Evolutionary conservation across 1,139 yeast genomes (phyloP).

Genomic region (Candida glucosophila): DNA sequence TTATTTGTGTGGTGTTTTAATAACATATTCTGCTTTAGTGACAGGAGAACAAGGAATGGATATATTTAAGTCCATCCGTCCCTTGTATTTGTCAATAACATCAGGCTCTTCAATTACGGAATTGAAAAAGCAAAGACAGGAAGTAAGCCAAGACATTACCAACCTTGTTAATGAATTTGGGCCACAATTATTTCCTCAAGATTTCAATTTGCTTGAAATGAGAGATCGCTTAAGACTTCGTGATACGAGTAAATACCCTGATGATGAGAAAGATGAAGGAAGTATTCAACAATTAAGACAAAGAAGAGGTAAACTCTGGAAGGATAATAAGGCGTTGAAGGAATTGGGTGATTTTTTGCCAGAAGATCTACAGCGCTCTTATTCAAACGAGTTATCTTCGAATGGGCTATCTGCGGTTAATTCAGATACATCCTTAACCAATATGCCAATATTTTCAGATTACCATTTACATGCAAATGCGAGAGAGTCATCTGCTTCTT

Average conservation of each 20-base stretch:
- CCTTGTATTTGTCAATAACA: slow-evolving; percentile 66
- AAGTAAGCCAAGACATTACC: slow-evolving; percentile 36
- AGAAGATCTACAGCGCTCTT: slow-evolving; percentile 16
- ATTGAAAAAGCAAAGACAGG: slow-evolving; percentile 32
- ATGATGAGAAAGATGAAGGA: slow-evolving; percentile 46
- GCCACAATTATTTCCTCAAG: slow-evolving; percentile 37
- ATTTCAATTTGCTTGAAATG: slow-evolving; percentile 35
- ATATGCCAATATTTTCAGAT: slow-evolving; percentile 48
- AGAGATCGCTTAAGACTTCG: too few species aligned
- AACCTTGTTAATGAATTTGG: slow-evolving; percentile 37
- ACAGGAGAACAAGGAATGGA: slow-evolving; percentile 95
- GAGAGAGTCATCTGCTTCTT: slow-evolving; percentile 14
- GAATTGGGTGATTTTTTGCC: slow-evolving; percentile 14
- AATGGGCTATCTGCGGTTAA: slow-evolving; percentile 48
- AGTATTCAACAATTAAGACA: slow-evolving; percentile 47
- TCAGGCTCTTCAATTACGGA: slow-evolving; percentile 53
- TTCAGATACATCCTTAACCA: slow-evolving; percentile 45
- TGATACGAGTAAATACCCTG: slow-evolving; percentile 12
- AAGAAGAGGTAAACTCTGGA: slow-evolving; percentile 25
- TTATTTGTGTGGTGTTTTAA: slow-evolving; percentile 51
- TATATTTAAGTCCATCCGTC: slow-evolving; percentile 71
- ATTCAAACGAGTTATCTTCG: slow-evolving; percentile 37
- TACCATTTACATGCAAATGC: slow-evolving; percentile 31
- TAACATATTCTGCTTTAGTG: slow-evolving; percentile 80
- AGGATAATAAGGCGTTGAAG: slow-evolving; percentile 11